Evolutionary conservation across 768 basidiomycete species (phyloP).

Genomic region (Leccinellum rugosiceps): DNA sequence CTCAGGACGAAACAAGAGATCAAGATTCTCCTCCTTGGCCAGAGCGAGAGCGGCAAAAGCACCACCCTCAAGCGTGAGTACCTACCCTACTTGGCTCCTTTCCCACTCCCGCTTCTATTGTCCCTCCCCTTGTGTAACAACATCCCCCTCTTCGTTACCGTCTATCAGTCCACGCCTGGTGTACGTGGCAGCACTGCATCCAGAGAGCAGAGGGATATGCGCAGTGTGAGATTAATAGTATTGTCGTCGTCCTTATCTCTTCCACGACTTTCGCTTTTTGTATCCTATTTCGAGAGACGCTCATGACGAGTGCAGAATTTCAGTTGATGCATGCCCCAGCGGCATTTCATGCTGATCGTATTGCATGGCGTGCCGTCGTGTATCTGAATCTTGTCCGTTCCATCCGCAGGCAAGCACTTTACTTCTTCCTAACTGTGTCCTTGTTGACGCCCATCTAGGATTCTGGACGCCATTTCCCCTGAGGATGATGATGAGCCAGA

Average conservation of each 20-base stretch:
- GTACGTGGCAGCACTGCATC: background rate
- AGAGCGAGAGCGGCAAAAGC: constrained; percentile 89
- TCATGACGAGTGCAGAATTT: constrained; percentile 55
- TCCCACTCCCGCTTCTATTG: constrained; percentile 8
- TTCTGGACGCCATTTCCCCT: constrained; percentile 69
- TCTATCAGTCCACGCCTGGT: background rate
- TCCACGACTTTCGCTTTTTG: background rate
- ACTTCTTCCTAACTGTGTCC: background rate
- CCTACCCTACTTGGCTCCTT: background rate
- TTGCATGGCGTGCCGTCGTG: constrained; percentile 85
- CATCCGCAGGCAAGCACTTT: constrained; percentile 55
- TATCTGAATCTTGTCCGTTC: constrained; percentile 87
- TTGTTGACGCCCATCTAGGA: constrained; percentile 38
- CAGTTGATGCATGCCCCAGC: constrained; percentile 77
- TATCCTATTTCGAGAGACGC: constrained; percentile 9
- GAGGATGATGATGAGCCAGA: constrained; percentile 59
- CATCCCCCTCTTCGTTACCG: background rate
- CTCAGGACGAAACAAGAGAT: constrained; percentile 62
- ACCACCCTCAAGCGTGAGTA: constrained; percentile 85
- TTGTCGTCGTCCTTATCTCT: constrained; percentile 1
- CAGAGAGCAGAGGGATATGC: constrained; percentile 1
- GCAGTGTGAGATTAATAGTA: constrained; percentile 2
- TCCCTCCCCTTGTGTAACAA: background rate
- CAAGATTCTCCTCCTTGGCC: constrained; percentile 77
- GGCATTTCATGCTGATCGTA: constrained; percentile 74